Base-by-base conservation (phyloP, 106 monocot species). In the Acorus gramineus region DNA sequence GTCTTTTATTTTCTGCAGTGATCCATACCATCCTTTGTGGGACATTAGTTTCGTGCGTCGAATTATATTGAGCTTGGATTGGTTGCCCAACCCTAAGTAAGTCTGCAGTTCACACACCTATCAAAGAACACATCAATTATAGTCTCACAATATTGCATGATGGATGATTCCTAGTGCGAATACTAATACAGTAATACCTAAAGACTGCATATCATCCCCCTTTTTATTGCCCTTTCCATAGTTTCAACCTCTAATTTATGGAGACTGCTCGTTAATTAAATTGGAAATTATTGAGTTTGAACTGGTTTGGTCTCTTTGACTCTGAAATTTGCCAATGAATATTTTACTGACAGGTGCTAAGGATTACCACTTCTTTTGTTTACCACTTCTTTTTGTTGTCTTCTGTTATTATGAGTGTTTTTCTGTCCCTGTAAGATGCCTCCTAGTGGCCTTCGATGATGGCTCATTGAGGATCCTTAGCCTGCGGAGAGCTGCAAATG, bases 11-110 rank as follows among this genome's bases (percentile, higher is more conserved):
- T 73, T 53, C 46, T 79, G 65, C 76, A 93, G 93, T 60, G 82
- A 85, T 80, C 93, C 93, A n/a, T 83, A 80, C 51, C 82, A 61
- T 68, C 82, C 88, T 57, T 62, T 88, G 46, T 88, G 85, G 80
- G 82, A 88, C 4, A 47, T 82, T 46, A 80, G 69, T 73, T 82
- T 80, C 50, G 71, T 81, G 47, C 80, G 78, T 71, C 80, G 69
- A 75, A 60, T 77, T 42, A 76, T 93, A 53, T 60, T 93, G 59
- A 75, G 85, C 69, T 14, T 93, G 52, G 85, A 85, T 64, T 93
- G 93, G 93, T n/a, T 88, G 56, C 73, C 73, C 47, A 59, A 88
- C 56, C 80, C 80, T 13, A 84, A 88, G 93, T 93, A 80, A 78
- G 44, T 28, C 28, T 28, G 28, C 28, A 28, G 28, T 28, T 28